phyloP scores from a whole-genome alignment of 495 filamentous ascomycete species.

The Aspergillus nanangensis region DNA sequence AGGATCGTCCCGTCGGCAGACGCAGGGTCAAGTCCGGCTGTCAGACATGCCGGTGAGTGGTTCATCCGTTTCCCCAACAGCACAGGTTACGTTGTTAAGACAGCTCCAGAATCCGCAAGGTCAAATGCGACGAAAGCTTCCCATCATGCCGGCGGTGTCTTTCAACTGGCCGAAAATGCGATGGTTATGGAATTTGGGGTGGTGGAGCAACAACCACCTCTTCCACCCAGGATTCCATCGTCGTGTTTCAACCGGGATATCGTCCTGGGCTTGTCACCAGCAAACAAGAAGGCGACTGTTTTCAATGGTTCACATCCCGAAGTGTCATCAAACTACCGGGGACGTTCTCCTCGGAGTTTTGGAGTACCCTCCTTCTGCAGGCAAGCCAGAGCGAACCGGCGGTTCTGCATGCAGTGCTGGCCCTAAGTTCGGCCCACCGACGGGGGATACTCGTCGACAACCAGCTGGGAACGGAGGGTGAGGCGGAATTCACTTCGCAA shows the following conservation, averaged over 20 bases:
- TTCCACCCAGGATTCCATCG: too few species aligned
- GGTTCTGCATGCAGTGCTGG: constrained; percentile 62
- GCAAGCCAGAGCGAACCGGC: constrained; percentile 57
- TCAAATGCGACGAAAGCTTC: constrained; percentile 56
- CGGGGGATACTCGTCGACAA: constrained; percentile 29
- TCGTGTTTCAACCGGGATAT: too few species aligned
- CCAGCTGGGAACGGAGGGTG: too few species aligned
- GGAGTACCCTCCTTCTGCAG: constrained; percentile 51
- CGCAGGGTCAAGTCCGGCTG: constrained; percentile 9
- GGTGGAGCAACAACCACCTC: constrained; percentile 27
- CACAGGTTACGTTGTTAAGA: background rate
- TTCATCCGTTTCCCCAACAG: background rate
- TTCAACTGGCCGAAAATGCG: constrained; percentile 52
- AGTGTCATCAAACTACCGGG: constrained; percentile 57
- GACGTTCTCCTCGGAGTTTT: constrained; percentile 60
- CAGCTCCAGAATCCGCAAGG: constrained; percentile 30
- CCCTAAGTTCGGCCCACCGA: constrained; percentile 60
- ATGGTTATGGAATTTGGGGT: constrained; percentile 54
- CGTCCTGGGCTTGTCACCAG: constrained; percentile 20
- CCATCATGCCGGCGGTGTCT: constrained; percentile 51
- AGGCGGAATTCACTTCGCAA: background rate
- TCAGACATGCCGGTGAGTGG: constrained; percentile 11
- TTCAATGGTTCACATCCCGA: constrained; percentile 54
- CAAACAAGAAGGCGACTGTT: constrained; percentile 48
- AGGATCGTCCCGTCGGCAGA: background rate